These are phyloP conservation scores for Otatea glauca DNA, from an alignment of 176 grass and related monocot genomes.

Conservation along the genomic window DNA sequence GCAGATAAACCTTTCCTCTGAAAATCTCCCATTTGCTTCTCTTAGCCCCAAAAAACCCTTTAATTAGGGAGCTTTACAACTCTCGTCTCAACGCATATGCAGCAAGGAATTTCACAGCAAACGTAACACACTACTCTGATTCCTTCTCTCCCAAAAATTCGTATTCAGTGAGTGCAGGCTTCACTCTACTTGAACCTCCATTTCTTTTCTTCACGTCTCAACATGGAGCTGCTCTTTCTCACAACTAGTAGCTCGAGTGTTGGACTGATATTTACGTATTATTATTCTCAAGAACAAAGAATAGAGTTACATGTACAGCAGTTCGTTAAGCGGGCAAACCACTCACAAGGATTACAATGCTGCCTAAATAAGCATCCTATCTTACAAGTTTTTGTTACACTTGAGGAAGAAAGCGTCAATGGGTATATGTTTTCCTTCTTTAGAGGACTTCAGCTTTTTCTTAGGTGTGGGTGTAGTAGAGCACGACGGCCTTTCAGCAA, in stretches of 20 bases:
- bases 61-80: no score
- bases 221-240: neutral
- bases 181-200: neutral
- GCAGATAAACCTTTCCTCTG: neutral
- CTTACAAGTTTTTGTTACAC: slow-evolving; percentile 52
- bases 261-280: slow-evolving; percentile 42
- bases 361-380: neutral
- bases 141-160: neutral
- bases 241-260: neutral
- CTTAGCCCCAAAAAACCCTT: no score
- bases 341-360: slow-evolving; percentile 9
- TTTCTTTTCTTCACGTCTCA: neutral
- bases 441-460: slow-evolving; percentile 68
- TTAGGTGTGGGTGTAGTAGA: slow-evolving; percentile 42
- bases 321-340: neutral
- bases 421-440: slow-evolving; percentile 70
- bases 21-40: neutral
- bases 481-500: slow-evolving; percentile 35
- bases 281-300: neutral
- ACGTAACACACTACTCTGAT: neutral
- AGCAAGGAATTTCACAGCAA: neutral
- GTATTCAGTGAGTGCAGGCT: neutral
- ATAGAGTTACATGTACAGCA: slow-evolving; percentile 38
- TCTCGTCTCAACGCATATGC: no score
- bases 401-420: slow-evolving; percentile 82